A percentile compares a stretch with the other conserved stretches of the same genome.
Conservation (phyloP, 2,329 filamentous ascomycete species). For the Hypoxylon sp. region DNA sequence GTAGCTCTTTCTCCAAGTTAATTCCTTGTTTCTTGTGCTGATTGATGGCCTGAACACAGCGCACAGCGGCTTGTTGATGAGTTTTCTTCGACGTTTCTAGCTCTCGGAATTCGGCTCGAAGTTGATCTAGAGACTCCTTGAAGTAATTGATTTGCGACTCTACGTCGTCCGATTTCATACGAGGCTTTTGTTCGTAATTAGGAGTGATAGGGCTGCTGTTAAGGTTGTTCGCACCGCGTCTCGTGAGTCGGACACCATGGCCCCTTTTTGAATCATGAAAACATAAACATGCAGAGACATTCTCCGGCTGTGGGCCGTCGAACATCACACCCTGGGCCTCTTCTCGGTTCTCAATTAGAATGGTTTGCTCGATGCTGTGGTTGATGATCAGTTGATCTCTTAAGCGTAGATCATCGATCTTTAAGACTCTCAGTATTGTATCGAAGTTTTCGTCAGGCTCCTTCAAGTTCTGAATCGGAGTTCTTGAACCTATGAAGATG, state of each 20-base stretch:
- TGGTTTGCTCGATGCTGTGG: slow-evolving; percentile 84
- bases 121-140: slow-evolving; percentile 65
- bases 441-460: slow-evolving; percentile 82
- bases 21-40: slow-evolving; percentile 62
- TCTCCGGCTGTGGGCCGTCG: slow-evolving; percentile 70
- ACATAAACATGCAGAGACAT: slow-evolving; percentile 81
- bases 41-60: slow-evolving; percentile 61
- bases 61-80: slow-evolving; percentile 64
- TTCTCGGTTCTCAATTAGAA: slow-evolving; percentile 78
- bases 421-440: slow-evolving; percentile 84
- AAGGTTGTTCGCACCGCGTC: slow-evolving; percentile 56
- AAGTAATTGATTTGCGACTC: slow-evolving; percentile 74
- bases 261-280: slow-evolving; percentile 73
- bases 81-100: slow-evolving; percentile 65
- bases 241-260: slow-evolving; percentile 72
- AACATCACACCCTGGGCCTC: slow-evolving; percentile 81
- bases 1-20: slow-evolving; percentile 67
- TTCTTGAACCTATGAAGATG: slow-evolving; percentile 74
- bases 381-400: slow-evolving; percentile 88
- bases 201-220: slow-evolving; percentile 57
- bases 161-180: slow-evolving; percentile 83
- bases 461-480: slow-evolving; percentile 72
- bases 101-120: slow-evolving; percentile 68
- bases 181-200: slow-evolving; percentile 67
- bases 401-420: slow-evolving; percentile 85